A percentile compares a stretch with the other conserved stretches of the same genome.
phyloP scores from a whole-genome alignment of 176 grass and related monocot genomes.

The Urochloa ruziziensis region DNA sequence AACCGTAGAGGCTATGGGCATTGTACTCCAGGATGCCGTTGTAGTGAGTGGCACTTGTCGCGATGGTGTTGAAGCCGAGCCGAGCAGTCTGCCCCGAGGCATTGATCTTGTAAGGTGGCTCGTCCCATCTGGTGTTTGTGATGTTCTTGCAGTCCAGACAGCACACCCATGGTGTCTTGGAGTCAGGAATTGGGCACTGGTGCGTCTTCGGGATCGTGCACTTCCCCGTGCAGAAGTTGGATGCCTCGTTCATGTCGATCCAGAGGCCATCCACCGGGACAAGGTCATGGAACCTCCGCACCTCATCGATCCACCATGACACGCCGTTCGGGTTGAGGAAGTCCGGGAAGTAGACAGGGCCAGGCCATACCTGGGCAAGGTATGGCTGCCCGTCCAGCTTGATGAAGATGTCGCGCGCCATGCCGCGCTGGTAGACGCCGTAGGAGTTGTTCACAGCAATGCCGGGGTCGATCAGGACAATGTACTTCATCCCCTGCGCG shows the following conservation, averaged over 20 bases:
- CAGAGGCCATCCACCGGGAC: conserved; percentile 84
- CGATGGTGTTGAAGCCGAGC: conserved; percentile 82
- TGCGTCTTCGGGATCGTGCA: conserved; percentile 68
- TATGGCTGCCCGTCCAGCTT: conserved; percentile 73
- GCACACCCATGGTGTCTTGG: conserved; percentile 73
- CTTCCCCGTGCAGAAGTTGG: conserved; percentile 94
- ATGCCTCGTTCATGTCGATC: conserved; percentile 99
- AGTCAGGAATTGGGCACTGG: conserved; percentile 47
- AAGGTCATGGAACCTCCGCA: conserved; percentile 74
- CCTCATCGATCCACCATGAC: conserved; percentile 93
- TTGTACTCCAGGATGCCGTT: conserved; percentile 87
- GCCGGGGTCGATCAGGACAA: conserved; percentile 90
- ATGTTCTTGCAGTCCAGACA: conserved; percentile 99
- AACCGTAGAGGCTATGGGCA: conserved; percentile 80
- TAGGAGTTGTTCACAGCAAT: conserved; percentile 81
- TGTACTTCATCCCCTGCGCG: conserved; percentile 77
- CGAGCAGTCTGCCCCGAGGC: conserved; percentile 60
- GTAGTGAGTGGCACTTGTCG: conserved; percentile 68
- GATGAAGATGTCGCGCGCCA: conserved; percentile 79
- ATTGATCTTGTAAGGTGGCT: conserved; percentile 96
- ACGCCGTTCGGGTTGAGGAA: conserved; percentile 67
- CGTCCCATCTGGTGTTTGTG: conserved; percentile 83
- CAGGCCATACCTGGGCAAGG: conserved; percentile 92
- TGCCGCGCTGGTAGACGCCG: conserved; percentile 71
- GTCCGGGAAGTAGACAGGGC: conserved; percentile 92